Base-by-base conservation (phyloP, 352 stramenopile species). In the Phytopythium kandeliae region DNA sequence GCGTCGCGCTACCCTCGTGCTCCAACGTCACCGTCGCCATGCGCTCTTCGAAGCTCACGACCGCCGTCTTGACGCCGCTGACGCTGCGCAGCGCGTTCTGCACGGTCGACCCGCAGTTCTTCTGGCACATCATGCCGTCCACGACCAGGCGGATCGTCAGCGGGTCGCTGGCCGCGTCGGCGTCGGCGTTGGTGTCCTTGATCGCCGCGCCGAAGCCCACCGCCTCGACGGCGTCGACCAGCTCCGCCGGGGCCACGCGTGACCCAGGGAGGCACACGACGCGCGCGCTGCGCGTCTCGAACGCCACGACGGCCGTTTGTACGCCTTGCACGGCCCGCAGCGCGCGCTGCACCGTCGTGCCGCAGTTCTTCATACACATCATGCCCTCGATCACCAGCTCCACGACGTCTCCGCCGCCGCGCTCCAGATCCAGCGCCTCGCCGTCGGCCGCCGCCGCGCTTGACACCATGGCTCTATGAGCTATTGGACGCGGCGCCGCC, bases 301-400 rank as follows among this genome's bases (percentile, higher is more conserved):
- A 84, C 45, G 57, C 58, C 28, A 96, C 85, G 37, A 72, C 57
- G 16, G 82, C 89, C 17, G 64, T 62, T n/a, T 62, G 42, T 16
- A 97, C 88, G 38, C 87, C 86, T 8, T 69, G 48, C 34, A 96
- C 74, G 21, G 30, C 51, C 9, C 63, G 59, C 50, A 97, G 67
- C 36, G 89, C 81, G 44, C 56, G 81, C 63, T 91, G 69, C 21
- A 97, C 88, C 3, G 88, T 97, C 16, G 54, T 92, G 49, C 96
- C 97, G 66, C 92, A 97, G 69, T 97, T 98, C 48, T 98, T 98
- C 78, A 97, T 92, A 53, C 89, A 97, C 69, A 95, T 96, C 80
- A 97, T 97, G 48, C 92, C 90, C 53, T 98, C 95, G 36, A 98
- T 80, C 36, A 63, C 66, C 21, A 96, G 83, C 48, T 85, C 58